Conservation (phyloP, 495 filamentous ascomycete genomes). For the Hypoxylon fragiforme region DNA sequence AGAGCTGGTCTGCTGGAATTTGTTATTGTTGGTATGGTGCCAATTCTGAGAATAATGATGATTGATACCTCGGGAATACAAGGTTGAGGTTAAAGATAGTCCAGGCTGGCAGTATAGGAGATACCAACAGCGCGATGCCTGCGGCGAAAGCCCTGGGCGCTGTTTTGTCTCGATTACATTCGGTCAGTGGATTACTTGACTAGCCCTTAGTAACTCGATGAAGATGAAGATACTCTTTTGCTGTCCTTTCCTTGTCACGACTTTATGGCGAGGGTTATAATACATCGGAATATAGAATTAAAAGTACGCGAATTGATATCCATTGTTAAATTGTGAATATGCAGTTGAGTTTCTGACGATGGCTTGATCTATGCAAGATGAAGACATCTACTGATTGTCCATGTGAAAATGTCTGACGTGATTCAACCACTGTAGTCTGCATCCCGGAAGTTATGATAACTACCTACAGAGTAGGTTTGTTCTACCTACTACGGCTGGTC, state of each 20-base stretch:
- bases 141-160: slow-evolving; percentile 30
- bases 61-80: slow-evolving; percentile 31
- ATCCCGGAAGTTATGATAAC: too few species aligned
- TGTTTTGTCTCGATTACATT: slow-evolving; percentile 12
- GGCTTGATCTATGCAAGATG: too few species aligned
- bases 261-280: slow-evolving; percentile 49
- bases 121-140: slow-evolving; percentile 15
- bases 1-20: slow-evolving; percentile 33
- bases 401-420: too few species aligned
- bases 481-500: too few species aligned
- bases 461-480: too few species aligned
- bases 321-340: slow-evolving; percentile 12
- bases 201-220: slow-evolving; percentile 26
- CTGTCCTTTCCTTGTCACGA: slow-evolving; percentile 46
- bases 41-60: slow-evolving; percentile 30
- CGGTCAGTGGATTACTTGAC: slow-evolving; percentile 28
- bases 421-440: too few species aligned
- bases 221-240: slow-evolving; percentile 35
- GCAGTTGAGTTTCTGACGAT: too few species aligned
- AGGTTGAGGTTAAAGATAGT: slow-evolving; percentile 18
- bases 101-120: slow-evolving; percentile 13
- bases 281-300: slow-evolving; percentile 37
- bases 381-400: too few species aligned
- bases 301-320: slow-evolving; percentile 24
- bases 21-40: slow-evolving; percentile 17